A percentile compares a stretch with the other conserved stretches of the same genome.
These are phyloP conservation scores for Scheffersomyces segobiensis DNA, from an alignment of 1,139 yeast species.

Conservation along the genomic window DNA sequence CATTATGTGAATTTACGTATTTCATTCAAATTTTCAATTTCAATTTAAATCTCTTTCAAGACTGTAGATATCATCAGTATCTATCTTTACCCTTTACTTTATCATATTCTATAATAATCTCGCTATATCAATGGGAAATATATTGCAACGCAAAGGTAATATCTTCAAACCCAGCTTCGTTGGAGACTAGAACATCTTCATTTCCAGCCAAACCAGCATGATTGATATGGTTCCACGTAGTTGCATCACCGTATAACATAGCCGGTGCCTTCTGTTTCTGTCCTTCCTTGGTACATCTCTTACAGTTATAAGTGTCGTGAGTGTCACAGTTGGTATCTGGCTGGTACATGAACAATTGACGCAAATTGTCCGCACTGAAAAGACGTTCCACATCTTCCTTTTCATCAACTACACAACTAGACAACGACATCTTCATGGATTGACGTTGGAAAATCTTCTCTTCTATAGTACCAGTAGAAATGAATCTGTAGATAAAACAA, in stretches of 20 bases:
- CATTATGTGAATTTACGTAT: neutral
- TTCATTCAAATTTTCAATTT: neutral
- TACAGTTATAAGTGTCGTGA: constrained; percentile 89
- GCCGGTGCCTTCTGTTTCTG: constrained; percentile 74
- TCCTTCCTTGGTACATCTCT: constrained; percentile 60
- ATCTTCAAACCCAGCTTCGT: constrained; percentile 68
- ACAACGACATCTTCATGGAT: constrained; percentile 89
- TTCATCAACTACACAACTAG: constrained; percentile 96
- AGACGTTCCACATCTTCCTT: constrained; percentile 92
- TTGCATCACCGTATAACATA: constrained; percentile 96
- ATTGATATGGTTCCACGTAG: constrained; percentile 93
- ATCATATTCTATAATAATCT: neutral
- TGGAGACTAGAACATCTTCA: constrained; percentile 74
- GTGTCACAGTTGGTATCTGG: constrained; percentile 80
- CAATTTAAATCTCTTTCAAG: neutral
- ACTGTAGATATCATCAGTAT: too few species aligned
- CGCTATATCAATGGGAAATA: constrained; percentile 60
- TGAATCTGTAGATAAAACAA: constrained; percentile 91
- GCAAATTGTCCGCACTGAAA: constrained; percentile 78
- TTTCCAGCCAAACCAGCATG: constrained; percentile 60
- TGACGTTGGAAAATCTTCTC: constrained; percentile 96
- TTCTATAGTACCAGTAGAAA: constrained; percentile 92
- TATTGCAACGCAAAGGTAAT: constrained; percentile 91
- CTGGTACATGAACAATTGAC: constrained; percentile 72
- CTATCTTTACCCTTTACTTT: neutral